Evolutionary conservation across 2,329 filamentous ascomycete species (phyloP), one percentile per base, ranked within the genome.

Genomic region (Sclerotinia borealis): DNA sequence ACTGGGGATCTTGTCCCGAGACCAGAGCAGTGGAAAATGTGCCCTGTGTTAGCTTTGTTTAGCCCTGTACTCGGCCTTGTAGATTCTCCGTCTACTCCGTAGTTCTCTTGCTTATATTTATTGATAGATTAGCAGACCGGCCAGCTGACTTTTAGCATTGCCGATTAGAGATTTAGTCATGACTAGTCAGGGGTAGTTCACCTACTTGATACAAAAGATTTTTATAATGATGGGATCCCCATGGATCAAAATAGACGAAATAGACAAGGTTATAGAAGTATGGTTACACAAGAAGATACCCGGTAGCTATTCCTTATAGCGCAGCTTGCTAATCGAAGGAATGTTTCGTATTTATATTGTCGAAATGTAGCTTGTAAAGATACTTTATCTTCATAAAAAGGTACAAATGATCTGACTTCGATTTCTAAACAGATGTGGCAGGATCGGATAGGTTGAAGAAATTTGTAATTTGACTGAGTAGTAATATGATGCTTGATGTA

Each of bases 151-250:
- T 55, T 31, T 36, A 17, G 27, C 31, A 17, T 31, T 54, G 41
- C 27, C 17, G 37, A 19, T 36, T 61, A 31, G 37, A 55, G 47
- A 25, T 19, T 34, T 54, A 25, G n/a, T 61, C 9, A 27, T 9
- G 22, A 47, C 37, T 62, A 62, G 60, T 62, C 60, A 62, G 60
- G 60, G 60, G 60, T 47, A 56, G n/a, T 4, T 22, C n/a, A 45
- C 39, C 39, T 29, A 10, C 9, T 19, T 49, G 27, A 19, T 29
- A 25, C 27, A 45, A 45, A 11, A 34, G 27, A 34, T 22, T 22
- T 19, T 34, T 50, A 2, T 15, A 27, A 34, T 43, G 37, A 55
- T 45, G 19, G 52, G 52, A 56, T 43, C 52, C 52, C 37, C 37
- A 56, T 55, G 52, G 52, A 56, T 34, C 27, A 19, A n/a, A 41